These are phyloP conservation scores for Phytopythium helicoides DNA, from an alignment of 352 stramenopile genomes.

Conservation along the genomic window DNA sequence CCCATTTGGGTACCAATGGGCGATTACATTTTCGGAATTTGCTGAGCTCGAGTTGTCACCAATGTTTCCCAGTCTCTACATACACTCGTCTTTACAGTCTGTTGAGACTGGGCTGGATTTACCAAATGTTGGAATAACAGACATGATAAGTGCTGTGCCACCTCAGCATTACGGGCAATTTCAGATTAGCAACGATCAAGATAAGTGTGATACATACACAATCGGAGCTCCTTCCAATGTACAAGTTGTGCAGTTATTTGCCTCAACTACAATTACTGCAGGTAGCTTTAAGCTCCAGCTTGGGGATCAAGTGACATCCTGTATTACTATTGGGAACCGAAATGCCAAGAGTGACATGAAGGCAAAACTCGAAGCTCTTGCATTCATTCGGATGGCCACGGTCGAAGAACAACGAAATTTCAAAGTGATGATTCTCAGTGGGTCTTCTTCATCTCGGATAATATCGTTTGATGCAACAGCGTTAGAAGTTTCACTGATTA, in stretches of 20 bases:
- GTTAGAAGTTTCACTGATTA: constrained; percentile 33
- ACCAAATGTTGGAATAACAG: constrained; percentile 17
- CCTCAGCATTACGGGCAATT: constrained; percentile 60
- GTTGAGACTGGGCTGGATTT: constrained; percentile 29
- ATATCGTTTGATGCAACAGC: constrained; percentile 27
- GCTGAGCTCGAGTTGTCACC: constrained; percentile 14
- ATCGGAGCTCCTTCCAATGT: constrained; percentile 53
- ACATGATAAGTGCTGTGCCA: constrained; percentile 25
- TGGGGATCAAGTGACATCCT: constrained; percentile 43
- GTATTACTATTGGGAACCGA: constrained; percentile 42
- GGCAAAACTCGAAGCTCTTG: constrained; percentile 30
- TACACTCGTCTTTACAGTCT: constrained; percentile 49
- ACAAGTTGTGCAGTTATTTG: constrained; percentile 74
- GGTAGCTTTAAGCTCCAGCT: constrained; percentile 57
- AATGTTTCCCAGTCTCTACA: constrained; percentile 41
- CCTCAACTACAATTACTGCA: constrained; percentile 51
- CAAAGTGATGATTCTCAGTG: constrained; percentile 58
- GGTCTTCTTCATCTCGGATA: constrained; percentile 37
- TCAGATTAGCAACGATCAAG: no score
- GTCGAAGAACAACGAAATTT: constrained; percentile 55
- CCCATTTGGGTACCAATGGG: constrained; percentile 65
- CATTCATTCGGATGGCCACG: constrained; percentile 38
- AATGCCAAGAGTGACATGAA: constrained; percentile 31
- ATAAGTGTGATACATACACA: constrained; percentile 60
- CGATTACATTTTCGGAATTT: constrained; percentile 50